These are phyloP conservation scores for Neurospora hispaniola DNA, from an alignment of 495 filamentous ascomycete genomes.

Conservation along the genomic window DNA sequence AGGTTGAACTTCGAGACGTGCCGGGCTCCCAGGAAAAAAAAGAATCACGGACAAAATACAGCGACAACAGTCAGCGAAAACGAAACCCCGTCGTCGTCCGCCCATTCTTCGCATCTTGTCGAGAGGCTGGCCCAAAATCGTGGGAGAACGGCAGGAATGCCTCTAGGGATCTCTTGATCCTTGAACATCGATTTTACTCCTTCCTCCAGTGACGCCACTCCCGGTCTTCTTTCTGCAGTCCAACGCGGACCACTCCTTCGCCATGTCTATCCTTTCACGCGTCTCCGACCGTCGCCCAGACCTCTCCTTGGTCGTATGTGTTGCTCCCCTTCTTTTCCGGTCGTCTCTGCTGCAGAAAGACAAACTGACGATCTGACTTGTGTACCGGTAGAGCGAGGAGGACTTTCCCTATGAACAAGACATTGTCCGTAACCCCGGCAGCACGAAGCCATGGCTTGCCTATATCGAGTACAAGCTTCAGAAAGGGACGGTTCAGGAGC, in stretches of 20 bases:
- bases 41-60: not conserved
- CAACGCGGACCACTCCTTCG: constrained; percentile 2
- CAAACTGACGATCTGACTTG: constrained; percentile 1
- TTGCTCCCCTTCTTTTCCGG: not conserved
- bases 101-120: constrained; percentile 2
- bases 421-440: constrained; percentile 73
- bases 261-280: constrained; percentile 22
- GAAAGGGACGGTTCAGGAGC: constrained; percentile 78
- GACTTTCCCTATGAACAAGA: constrained; percentile 96
- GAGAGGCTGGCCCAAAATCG: constrained; percentile 11
- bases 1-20: not conserved
- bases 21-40: not conserved
- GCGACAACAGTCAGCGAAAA: not conserved
- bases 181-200: constrained; percentile 1
- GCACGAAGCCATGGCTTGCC: constrained; percentile 88
- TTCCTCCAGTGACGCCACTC: not conserved
- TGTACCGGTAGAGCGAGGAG: constrained; percentile 52
- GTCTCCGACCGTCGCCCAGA: constrained; percentile 37
- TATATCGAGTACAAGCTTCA: constrained; percentile 90
- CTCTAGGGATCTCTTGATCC: not conserved
- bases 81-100: not conserved
- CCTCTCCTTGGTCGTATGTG: constrained; percentile 68
- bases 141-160: constrained; percentile 21
- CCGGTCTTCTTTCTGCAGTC: not conserved
- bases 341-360: not conserved